These are phyloP conservation scores for Lactifluus hygrophoroides DNA, from an alignment of 768 basidiomycete genomes.

Conservation along the genomic window DNA sequence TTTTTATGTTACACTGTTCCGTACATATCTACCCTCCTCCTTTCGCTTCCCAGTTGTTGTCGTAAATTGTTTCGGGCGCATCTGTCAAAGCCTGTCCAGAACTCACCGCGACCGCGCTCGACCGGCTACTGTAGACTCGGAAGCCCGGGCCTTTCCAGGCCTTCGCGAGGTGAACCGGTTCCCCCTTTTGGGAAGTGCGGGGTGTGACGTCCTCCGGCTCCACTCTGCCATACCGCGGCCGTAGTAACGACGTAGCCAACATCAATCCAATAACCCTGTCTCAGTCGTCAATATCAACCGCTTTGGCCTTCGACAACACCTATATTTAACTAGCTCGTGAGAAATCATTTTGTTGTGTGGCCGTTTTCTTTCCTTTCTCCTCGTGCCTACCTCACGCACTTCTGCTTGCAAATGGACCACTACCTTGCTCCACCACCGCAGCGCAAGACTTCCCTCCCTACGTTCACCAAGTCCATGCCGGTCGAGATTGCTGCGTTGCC, in stretches of 20 bases:
- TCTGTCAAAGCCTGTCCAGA: too few species aligned
- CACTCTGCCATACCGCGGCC: not conserved
- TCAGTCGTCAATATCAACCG: not conserved
- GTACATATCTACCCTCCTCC: too few species aligned
- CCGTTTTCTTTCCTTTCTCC: not conserved
- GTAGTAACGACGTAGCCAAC: not conserved
- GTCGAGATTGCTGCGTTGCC: slow-evolving; percentile 26
- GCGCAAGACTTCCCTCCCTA: slow-evolving; percentile 13
- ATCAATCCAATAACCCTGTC: not conserved
- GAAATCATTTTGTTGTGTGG: not conserved
- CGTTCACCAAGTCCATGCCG: slow-evolving; percentile 9
- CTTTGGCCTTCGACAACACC: not conserved
- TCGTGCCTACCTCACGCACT: not conserved
- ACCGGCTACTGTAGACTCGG: too few species aligned
- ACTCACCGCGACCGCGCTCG: too few species aligned
- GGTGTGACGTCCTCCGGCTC: not conserved
- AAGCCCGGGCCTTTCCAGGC: too few species aligned
- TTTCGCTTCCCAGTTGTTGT: too few species aligned
- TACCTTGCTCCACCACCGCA: not conserved
- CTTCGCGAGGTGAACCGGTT: not conserved
- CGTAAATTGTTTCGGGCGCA: too few species aligned
- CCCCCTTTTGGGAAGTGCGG: not conserved
- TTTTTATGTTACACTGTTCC: too few species aligned
- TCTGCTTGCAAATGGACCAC: not conserved
- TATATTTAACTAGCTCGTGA: not conserved